Conservation (phyloP, 2,329 filamentous ascomycete species). For the Parascedosporium putredinis region DNA sequence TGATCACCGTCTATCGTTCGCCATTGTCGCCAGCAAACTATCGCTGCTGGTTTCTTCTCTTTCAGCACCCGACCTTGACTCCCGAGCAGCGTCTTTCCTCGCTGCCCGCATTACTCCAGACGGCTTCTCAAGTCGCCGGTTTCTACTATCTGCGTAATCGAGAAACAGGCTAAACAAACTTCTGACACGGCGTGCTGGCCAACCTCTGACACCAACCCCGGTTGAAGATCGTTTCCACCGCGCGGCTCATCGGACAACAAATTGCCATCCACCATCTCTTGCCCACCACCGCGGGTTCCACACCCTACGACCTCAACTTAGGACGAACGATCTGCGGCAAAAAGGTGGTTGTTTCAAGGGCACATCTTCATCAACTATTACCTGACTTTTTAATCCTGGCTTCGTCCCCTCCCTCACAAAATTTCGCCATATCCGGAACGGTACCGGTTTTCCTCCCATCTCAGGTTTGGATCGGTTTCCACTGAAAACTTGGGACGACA, state of each 20-base stretch:
- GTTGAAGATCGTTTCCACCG: constrained; percentile 10
- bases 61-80: neutral
- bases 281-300: too few species aligned
- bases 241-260: neutral
- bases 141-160: neutral
- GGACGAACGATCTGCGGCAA: constrained; percentile 5
- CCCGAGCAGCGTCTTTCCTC: neutral
- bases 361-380: neutral
- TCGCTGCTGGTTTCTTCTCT: neutral
- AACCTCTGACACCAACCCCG: constrained; percentile 11
- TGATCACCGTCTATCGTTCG: neutral
- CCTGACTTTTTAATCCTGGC: neutral
- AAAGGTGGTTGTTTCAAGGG: neutral
- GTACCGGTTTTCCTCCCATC: neutral
- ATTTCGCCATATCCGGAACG: neutral
- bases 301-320: neutral
- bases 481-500: neutral
- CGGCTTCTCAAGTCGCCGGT: neutral
- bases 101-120: neutral
- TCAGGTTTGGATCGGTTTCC: neutral
- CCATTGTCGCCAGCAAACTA: neutral
- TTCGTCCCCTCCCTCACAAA: neutral
- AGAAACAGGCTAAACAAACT: constrained; percentile 4
- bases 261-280: too few species aligned
- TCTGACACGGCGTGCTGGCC: neutral